These are phyloP conservation scores for Tetraselmis striata DNA, from an alignment of 139 green algal genomes.

Conservation along the genomic window DNA sequence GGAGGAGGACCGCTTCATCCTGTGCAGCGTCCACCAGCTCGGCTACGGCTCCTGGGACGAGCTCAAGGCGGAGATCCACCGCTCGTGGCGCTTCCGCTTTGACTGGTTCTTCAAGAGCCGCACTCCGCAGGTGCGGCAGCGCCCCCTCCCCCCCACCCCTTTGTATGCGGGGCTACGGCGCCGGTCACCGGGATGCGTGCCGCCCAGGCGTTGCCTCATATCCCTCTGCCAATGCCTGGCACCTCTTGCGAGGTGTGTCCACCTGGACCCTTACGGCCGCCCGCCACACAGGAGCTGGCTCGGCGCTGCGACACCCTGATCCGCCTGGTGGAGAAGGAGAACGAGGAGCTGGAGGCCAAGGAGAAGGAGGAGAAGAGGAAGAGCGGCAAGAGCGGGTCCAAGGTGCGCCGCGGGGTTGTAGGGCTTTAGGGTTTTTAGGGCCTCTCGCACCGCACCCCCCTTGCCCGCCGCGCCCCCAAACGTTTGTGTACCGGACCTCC, in stretches of 20 bases:
- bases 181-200: too few relatives aligned
- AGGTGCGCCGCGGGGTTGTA: too few relatives aligned
- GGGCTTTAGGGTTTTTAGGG: too few relatives aligned
- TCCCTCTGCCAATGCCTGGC: too few relatives aligned
- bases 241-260: too few relatives aligned
- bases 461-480: too few relatives aligned
- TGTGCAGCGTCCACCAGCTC: slow-evolving; percentile 94
- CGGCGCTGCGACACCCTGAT: slow-evolving; percentile 91
- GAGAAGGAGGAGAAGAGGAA: slow-evolving; percentile 23
- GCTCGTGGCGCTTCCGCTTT: slow-evolving; percentile 92
- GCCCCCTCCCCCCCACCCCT: background rate
- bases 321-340: slow-evolving; percentile 96
- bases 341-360: slow-evolving; percentile 38
- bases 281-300: slow-evolving; percentile 67
- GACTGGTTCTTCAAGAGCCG: slow-evolving; percentile 99
- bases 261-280: too few relatives aligned
- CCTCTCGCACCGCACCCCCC: too few relatives aligned
- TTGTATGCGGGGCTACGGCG: too few relatives aligned
- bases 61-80: slow-evolving; percentile 90
- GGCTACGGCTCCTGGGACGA: slow-evolving; percentile 97
- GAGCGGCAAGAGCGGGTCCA: slow-evolving; percentile 1
- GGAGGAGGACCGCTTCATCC: slow-evolving; percentile 98
- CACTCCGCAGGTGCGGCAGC: slow-evolving; percentile 52
- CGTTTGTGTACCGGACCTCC: too few relatives aligned
- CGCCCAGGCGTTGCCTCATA: too few relatives aligned